A percentile compares a stretch with the other conserved stretches of the same genome.
Evolutionary conservation across 2,329 filamentous ascomycete species (phyloP).

Genomic region (Ascochyta rabiei): DNA sequence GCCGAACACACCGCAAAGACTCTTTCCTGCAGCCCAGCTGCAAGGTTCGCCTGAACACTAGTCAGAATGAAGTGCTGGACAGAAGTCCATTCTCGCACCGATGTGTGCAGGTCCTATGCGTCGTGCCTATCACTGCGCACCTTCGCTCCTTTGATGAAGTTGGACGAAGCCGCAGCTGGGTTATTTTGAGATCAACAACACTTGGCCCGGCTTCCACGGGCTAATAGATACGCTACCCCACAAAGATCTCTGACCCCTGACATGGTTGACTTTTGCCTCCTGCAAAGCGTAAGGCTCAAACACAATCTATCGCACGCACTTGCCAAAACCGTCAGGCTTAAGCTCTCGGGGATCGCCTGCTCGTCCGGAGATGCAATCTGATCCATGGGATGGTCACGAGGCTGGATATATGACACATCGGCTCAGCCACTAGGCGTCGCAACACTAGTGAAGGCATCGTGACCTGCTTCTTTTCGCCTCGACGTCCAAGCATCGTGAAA

Average conservation of each 20-base stretch:
- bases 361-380: slow-evolving; percentile 24
- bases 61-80: background rate
- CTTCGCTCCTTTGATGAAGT: background rate
- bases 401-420: slow-evolving; percentile 31
- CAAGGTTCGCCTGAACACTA: background rate
- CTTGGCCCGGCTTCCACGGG: slow-evolving; percentile 31
- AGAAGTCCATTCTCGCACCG: background rate
- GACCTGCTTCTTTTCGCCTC: slow-evolving; percentile 37
- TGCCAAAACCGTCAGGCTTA: slow-evolving; percentile 22
- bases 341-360: slow-evolving; percentile 21
- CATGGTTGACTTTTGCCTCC: slow-evolving; percentile 8
- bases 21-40: slow-evolving; percentile 11
- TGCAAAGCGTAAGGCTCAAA: slow-evolving; percentile 19
- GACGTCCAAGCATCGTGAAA: slow-evolving; percentile 21
- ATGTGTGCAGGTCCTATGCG: background rate
- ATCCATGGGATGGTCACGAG: slow-evolving; percentile 31
- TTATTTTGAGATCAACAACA: slow-evolving; percentile 8
- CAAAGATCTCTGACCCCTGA: slow-evolving; percentile 36
- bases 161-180: background rate
- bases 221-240: slow-evolving; percentile 45
- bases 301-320: slow-evolving; percentile 17
- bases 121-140: background rate
- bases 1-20: slow-evolving; percentile 30
- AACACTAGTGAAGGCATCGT: slow-evolving; percentile 41
- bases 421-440: slow-evolving; percentile 32